phyloP scores from a whole-genome alignment of 2,329 filamentous ascomycete genomes.

The Xylaria digitata region DNA sequence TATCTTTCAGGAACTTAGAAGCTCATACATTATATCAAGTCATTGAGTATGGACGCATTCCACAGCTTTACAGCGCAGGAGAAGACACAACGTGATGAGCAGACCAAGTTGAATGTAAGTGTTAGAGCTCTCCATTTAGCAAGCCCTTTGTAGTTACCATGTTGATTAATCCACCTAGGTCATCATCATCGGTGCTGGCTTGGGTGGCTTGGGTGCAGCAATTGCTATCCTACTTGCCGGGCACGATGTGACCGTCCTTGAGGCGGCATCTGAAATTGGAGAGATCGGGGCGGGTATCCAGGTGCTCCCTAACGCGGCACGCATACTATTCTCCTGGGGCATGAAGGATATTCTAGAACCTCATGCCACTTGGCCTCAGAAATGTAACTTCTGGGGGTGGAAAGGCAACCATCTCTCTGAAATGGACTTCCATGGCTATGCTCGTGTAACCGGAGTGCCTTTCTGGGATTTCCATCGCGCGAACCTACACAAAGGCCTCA shows the following conservation, averaged over 20 bases:
- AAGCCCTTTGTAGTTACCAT: not conserved
- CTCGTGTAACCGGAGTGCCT: constrained; percentile 51
- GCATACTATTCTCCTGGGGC: constrained; percentile 62
- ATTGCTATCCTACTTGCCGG: constrained; percentile 59
- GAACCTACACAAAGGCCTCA: constrained; percentile 60
- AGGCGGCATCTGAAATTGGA: constrained; percentile 58
- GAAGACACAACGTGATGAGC: constrained; percentile 26
- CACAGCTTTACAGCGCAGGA: constrained; percentile 11
- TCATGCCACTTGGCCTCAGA: constrained; percentile 56
- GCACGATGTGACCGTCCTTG: constrained; percentile 61
- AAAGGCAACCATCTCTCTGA: constrained; percentile 61
- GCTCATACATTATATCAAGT: too few relatives aligned
- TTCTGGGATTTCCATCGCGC: constrained; percentile 68
- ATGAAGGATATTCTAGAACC: constrained; percentile 55
- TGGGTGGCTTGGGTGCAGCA: constrained; percentile 64
- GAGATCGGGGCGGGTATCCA: constrained; percentile 65
- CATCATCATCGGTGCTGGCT: constrained; percentile 66
- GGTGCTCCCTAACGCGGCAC: constrained; percentile 60
- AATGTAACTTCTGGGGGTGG: constrained; percentile 64
- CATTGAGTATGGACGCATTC: not conserved
- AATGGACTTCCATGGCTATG: constrained; percentile 60
- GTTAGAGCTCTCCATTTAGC: too few relatives aligned
- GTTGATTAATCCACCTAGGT: constrained; percentile 48
- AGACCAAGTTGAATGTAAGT: constrained; percentile 37
- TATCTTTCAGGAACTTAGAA: too few relatives aligned